phyloP scores from a whole-genome alignment of 225 moss, liverwort and hornwort species.

The Asterella californica region DNA sequence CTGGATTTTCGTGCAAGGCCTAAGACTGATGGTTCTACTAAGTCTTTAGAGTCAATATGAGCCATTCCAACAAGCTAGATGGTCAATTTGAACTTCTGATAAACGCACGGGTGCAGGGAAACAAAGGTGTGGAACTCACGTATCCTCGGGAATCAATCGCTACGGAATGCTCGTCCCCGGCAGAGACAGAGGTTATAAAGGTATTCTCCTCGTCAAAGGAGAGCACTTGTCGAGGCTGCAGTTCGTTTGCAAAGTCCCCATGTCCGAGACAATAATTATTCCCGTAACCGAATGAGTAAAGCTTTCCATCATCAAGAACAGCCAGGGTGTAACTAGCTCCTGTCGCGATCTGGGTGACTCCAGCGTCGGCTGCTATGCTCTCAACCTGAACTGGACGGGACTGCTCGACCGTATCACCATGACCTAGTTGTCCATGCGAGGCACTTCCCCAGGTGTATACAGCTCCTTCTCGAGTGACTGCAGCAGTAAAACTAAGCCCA shows the following conservation, averaged over 20 bases:
- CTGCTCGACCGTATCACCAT: conserved; percentile 62
- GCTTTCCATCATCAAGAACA: conserved; percentile 57
- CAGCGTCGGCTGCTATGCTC: conserved; percentile 45
- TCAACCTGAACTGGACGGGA: conserved; percentile 52
- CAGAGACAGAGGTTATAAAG: conserved; percentile 59
- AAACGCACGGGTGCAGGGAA: not conserved
- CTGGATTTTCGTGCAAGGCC: not conserved
- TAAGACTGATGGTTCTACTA: no score
- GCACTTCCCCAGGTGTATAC: conserved; percentile 86
- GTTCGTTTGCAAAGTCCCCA: conserved; percentile 52
- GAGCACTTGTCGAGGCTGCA: conserved; percentile 56
- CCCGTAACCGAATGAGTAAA: conserved; percentile 82
- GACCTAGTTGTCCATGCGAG: conserved; percentile 81
- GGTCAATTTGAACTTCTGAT: not conserved
- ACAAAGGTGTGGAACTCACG: conserved; percentile 35
- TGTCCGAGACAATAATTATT: conserved; percentile 83
- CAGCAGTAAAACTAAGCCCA: conserved; percentile 69
- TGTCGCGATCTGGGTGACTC: conserved; percentile 56
- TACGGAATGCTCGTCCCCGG: conserved; percentile 78
- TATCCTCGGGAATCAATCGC: conserved; percentile 74
- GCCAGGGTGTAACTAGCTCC: conserved; percentile 64
- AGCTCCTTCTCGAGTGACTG: conserved; percentile 53
- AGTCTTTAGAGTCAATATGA: not conserved
- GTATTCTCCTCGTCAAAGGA: conserved; percentile 42
- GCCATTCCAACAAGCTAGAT: not conserved